Conservation (phyloP, 176 grass and related monocot genomes). For the Saccharum spontaneum region DNA sequence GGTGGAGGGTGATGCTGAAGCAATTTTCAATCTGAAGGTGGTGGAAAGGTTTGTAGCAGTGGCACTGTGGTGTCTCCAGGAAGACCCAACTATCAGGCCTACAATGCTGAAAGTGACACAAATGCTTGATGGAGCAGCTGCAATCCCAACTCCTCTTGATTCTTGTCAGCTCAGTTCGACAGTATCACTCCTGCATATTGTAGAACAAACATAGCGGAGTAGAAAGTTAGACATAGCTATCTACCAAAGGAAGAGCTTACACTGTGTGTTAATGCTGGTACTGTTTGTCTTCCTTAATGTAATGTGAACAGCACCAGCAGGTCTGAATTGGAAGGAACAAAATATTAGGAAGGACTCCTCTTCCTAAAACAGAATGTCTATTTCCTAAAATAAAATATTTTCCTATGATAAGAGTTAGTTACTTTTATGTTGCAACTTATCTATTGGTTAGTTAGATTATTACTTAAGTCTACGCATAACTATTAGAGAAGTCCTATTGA, state of each 20-base stretch:
- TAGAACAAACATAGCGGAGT: not conserved
- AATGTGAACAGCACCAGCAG: too few species aligned
- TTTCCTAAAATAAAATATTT: too few species aligned
- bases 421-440: too few species aligned
- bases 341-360: too few species aligned
- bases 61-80: conserved; percentile 60
- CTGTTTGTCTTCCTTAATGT: too few species aligned
- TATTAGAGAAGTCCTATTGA: too few species aligned
- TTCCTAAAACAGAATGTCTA: too few species aligned
- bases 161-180: not conserved
- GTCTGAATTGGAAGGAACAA: too few species aligned
- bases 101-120: conserved; percentile 49
- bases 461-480: too few species aligned
- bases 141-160: conserved; percentile 39
- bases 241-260: not conserved
- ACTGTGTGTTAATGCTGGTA: too few species aligned
- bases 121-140: conserved; percentile 38
- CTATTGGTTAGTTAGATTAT: too few species aligned
- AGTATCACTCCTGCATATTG: not conserved
- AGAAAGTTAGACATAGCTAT: not conserved
- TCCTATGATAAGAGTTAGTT: too few species aligned
- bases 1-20: conserved; percentile 29
- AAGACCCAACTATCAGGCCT: conserved; percentile 44
- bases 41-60: conserved; percentile 40
- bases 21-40: conserved; percentile 9